Conservation (phyloP, 495 filamentous ascomycete species). For the Xylaria bambusicola region DNA sequence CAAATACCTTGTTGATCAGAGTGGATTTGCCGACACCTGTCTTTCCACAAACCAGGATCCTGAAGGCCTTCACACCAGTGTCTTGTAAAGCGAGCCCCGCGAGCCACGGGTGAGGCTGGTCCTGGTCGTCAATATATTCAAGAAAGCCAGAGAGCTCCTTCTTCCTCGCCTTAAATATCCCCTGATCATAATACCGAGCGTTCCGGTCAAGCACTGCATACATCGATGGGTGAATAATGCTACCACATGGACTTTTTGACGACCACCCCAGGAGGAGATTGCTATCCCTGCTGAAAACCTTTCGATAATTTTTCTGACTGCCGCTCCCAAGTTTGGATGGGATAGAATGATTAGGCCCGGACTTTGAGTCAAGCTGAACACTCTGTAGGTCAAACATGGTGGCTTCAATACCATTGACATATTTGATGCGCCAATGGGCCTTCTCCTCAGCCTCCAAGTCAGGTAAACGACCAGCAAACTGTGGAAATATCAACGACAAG, state of each 20-base stretch:
- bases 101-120: slow-evolving; percentile 15
- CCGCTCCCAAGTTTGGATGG: neutral
- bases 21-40: slow-evolving; percentile 39
- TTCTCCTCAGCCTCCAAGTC: neutral
- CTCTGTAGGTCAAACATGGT: slow-evolving; percentile 33
- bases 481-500: neutral
- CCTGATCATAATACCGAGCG: neutral
- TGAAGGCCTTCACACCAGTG: slow-evolving; percentile 25
- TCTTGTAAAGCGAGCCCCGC: slow-evolving; percentile 19
- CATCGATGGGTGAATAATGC: slow-evolving; percentile 35
- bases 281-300: neutral
- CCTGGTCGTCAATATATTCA: slow-evolving; percentile 15
- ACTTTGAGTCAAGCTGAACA: neutral
- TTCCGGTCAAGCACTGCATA: slow-evolving; percentile 29
- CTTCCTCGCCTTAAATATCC: slow-evolving; percentile 1
- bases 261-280: neutral
- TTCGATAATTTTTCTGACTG: neutral
- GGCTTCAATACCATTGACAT: slow-evolving; percentile 27
- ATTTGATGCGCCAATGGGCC: slow-evolving; percentile 17
- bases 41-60: slow-evolving; percentile 38
- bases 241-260: slow-evolving; percentile 21
- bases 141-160: neutral
- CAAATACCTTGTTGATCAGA: slow-evolving; percentile 37
- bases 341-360: neutral
- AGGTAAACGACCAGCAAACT: neutral